Evolutionary conservation across 2,329 filamentous ascomycete genomes (phyloP).

Genomic region (Chaetomiaceae sp.): DNA sequence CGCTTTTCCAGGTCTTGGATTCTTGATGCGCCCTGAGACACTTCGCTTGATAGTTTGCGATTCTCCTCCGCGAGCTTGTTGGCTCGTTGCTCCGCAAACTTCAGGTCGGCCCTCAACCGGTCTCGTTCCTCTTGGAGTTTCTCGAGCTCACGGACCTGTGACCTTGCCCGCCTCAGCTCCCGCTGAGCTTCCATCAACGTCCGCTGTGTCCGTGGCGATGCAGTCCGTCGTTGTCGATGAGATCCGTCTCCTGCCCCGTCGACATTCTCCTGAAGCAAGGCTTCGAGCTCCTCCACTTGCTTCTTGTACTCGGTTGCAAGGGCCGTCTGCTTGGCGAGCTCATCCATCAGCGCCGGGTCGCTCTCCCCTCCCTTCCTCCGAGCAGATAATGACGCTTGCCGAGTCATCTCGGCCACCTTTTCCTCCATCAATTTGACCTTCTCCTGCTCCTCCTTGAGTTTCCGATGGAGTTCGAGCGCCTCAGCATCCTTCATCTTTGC

Average conservation of each 20-base stretch:
- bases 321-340: slow-evolving; percentile 54
- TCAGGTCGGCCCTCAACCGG: slow-evolving; percentile 47
- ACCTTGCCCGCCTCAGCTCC: slow-evolving; percentile 51
- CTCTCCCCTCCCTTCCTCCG: slow-evolving; percentile 39
- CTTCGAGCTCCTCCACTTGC: slow-evolving; percentile 56
- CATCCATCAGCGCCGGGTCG: slow-evolving; percentile 46
- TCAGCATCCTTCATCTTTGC: slow-evolving; percentile 74
- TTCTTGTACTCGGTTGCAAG: slow-evolving; percentile 54
- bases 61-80: slow-evolving; percentile 36
- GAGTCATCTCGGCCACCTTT: slow-evolving; percentile 56
- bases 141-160: slow-evolving; percentile 50
- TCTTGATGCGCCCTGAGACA: slow-evolving; percentile 26
- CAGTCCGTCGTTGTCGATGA: slow-evolving; percentile 36
- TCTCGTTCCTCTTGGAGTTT: slow-evolving; percentile 51
- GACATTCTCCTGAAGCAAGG: slow-evolving; percentile 42
- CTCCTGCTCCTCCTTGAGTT: slow-evolving; percentile 63
- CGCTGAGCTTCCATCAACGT: slow-evolving; percentile 50
- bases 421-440: slow-evolving; percentile 62
- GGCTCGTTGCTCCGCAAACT: slow-evolving; percentile 42
- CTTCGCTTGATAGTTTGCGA: slow-evolving; percentile 31
- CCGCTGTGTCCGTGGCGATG: slow-evolving; percentile 48
- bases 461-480: slow-evolving; percentile 59
- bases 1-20: slow-evolving; percentile 30
- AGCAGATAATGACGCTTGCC: slow-evolving; percentile 45
- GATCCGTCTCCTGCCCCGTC: slow-evolving; percentile 30